Evolutionary conservation across 306 rosid species (phyloP).

Genomic region (Citrullus mucosospermus): DNA sequence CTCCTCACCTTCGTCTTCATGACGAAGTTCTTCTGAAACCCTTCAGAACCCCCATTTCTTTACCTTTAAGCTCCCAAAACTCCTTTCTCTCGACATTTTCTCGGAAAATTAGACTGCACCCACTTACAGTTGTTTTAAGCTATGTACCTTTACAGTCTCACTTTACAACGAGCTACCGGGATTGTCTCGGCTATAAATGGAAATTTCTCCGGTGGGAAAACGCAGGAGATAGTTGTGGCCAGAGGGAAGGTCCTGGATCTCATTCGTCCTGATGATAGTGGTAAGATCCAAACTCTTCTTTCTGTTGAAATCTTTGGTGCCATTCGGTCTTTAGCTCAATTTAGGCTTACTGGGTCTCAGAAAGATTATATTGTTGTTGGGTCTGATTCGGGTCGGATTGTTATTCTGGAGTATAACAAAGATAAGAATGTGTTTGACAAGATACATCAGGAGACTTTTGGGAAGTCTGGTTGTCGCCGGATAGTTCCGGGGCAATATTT

Average conservation of each 20-base stretch:
- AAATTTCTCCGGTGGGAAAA: slow-evolving; percentile 89
- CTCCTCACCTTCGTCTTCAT: not conserved
- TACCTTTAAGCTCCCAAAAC: not conserved
- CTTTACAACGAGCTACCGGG: slow-evolving; percentile 92
- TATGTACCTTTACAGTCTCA: slow-evolving; percentile 88
- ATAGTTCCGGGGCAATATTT: slow-evolving; percentile 88
- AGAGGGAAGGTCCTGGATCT: slow-evolving; percentile 90
- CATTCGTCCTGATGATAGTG: slow-evolving; percentile 84
- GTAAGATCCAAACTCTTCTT: slow-evolving; percentile 84
- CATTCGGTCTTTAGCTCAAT: slow-evolving; percentile 69
- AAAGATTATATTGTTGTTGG: slow-evolving; percentile 87
- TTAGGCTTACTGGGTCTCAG: slow-evolving; percentile 73
- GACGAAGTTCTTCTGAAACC: not conserved
- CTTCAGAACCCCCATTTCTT: not conserved
- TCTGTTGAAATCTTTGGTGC: slow-evolving; percentile 93
- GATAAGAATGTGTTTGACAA: slow-evolving; percentile 81
- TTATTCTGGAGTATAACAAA: slow-evolving; percentile 76
- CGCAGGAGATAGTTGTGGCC: slow-evolving; percentile 83
- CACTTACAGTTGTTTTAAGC: slow-evolving; percentile 3
- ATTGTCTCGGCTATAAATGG: slow-evolving; percentile 86
- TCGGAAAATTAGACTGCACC: not conserved
- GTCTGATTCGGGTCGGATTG: slow-evolving; percentile 86
- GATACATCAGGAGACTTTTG: slow-evolving; percentile 89
- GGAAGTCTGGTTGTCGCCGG: slow-evolving; percentile 83
- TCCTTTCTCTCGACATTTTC: not conserved